These are phyloP conservation scores for Apiotrichum siamense DNA, from an alignment of 1,284 basidiomycete genomes.

Conservation along the genomic window DNA sequence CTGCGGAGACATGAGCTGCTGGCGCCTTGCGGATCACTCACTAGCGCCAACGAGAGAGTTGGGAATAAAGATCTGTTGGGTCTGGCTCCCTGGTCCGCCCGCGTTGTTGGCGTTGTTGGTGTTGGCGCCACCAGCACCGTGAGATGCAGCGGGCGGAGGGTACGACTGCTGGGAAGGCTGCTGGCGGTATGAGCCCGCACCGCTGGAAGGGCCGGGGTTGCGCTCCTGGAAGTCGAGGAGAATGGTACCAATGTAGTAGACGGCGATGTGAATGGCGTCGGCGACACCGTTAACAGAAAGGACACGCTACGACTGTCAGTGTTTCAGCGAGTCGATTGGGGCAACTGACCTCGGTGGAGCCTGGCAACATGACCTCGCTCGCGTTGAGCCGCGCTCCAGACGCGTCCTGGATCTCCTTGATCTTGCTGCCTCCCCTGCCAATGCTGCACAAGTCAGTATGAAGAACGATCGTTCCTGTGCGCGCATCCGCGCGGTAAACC, in stretches of 20 bases:
- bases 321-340: conserved; percentile 14
- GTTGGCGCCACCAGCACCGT: background rate
- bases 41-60: conserved; percentile 94
- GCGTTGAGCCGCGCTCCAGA: conserved; percentile 94
- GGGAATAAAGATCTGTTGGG: conserved; percentile 97
- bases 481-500: background rate
- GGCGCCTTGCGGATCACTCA: conserved; percentile 25
- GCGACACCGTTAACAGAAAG: conserved; percentile 96
- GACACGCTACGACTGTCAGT: conserved; percentile 59
- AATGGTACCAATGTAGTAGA: conserved; percentile 97
- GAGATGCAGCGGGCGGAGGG: conserved; percentile 8
- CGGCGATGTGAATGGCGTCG: conserved; percentile 99
- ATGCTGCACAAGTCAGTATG: conserved; percentile 52
- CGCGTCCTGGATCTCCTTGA: conserved; percentile 99
- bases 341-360: conserved; percentile 80
- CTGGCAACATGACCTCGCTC: conserved; percentile 95
- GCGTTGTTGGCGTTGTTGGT: conserved; percentile 3
- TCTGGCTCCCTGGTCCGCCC: conserved; percentile 56
- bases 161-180: conserved; percentile 18
- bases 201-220: conserved; percentile 28
- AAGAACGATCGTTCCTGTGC: no score
- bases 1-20: conserved; percentile 18
- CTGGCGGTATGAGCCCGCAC: conserved; percentile 42
- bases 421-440: conserved; percentile 93
- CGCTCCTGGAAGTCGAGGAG: conserved; percentile 91